Conservation (phyloP, 108 stramenopile species). For the Nitzschia inconspicua region DNA sequence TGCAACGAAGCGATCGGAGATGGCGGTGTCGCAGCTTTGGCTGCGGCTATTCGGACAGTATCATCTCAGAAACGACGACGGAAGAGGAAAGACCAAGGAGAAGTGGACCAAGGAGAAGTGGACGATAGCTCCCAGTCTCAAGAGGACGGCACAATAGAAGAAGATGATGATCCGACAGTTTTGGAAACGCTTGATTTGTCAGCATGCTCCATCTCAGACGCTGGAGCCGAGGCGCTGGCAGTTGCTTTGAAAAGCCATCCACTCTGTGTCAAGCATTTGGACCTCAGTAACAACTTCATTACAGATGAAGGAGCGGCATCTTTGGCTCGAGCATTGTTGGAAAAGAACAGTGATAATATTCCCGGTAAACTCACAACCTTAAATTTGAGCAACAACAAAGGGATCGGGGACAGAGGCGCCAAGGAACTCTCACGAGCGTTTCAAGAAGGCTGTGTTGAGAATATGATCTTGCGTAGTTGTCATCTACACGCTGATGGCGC, state of each 20-base stretch:
- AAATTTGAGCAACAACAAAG: slow-evolving; percentile 66
- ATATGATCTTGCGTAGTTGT: slow-evolving; percentile 63
- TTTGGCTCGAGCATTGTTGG: slow-evolving; percentile 42
- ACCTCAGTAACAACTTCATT: slow-evolving; percentile 77
- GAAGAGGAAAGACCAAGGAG: slow-evolving; percentile 3
- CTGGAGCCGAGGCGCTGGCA: slow-evolving; percentile 71
- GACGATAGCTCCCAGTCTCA: background rate
- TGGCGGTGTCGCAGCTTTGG: slow-evolving; percentile 70
- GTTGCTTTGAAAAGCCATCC: slow-evolving; percentile 57
- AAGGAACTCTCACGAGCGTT: slow-evolving; percentile 50
- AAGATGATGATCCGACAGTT: slow-evolving; percentile 6
- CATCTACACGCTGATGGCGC: slow-evolving; percentile 65
- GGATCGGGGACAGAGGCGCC: slow-evolving; percentile 57
- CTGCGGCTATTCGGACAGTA: slow-evolving; percentile 65
- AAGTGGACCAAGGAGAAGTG: background rate
- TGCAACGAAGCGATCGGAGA: slow-evolving; percentile 73
- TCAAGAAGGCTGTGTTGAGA: slow-evolving; percentile 36
- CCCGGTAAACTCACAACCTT: slow-evolving; percentile 22
- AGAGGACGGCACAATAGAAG: background rate
- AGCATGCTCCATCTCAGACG: slow-evolving; percentile 65
- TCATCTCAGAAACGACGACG: background rate
- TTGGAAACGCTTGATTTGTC: slow-evolving; percentile 71
- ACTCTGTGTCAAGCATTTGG: slow-evolving; percentile 46
- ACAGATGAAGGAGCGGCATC: slow-evolving; percentile 61
- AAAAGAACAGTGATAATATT: background rate